Conservation (phyloP, 2,329 filamentous ascomycete species). For the Aureobasidium sp. region DNA sequence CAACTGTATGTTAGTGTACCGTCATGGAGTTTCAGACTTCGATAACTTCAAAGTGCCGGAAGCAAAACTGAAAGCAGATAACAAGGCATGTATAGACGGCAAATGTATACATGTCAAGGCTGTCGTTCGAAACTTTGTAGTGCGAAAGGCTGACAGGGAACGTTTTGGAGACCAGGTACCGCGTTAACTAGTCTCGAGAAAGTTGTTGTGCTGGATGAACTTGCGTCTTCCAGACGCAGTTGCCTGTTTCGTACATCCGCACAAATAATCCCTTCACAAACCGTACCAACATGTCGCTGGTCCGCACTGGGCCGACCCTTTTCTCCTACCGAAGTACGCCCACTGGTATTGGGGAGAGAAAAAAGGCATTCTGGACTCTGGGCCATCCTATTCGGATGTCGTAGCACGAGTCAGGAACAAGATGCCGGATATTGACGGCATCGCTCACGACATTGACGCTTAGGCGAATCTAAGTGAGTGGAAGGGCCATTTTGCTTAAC, state of each 20-base stretch:
- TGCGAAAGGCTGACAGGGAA: not conserved
- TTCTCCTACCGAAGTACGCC: not conserved
- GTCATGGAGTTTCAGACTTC: not conserved
- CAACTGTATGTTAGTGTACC: constrained; percentile 4
- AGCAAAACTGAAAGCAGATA: not conserved
- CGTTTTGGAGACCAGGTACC: not conserved
- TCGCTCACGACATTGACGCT: not conserved
- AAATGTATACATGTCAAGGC: not conserved
- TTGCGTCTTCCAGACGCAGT: not conserved
- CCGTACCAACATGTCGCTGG: not conserved
- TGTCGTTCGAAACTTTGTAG: not conserved
- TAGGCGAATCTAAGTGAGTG: not conserved
- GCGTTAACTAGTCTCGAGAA: not conserved
- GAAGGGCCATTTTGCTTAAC: not conserved
- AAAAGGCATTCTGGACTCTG: not conserved
- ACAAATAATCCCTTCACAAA: not conserved
- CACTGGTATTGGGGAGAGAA: not conserved
- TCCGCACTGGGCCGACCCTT: not conserved
- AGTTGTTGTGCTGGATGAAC: not conserved
- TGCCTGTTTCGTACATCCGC: not conserved
- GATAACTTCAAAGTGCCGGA: not conserved
- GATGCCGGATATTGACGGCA: not conserved
- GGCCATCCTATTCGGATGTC: not conserved
- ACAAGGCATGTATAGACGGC: not conserved
- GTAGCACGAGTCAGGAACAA: not conserved